phyloP scores from a whole-genome alignment of 2,329 filamentous ascomycete species.

The Pseudogymnoascus sp. region DNA sequence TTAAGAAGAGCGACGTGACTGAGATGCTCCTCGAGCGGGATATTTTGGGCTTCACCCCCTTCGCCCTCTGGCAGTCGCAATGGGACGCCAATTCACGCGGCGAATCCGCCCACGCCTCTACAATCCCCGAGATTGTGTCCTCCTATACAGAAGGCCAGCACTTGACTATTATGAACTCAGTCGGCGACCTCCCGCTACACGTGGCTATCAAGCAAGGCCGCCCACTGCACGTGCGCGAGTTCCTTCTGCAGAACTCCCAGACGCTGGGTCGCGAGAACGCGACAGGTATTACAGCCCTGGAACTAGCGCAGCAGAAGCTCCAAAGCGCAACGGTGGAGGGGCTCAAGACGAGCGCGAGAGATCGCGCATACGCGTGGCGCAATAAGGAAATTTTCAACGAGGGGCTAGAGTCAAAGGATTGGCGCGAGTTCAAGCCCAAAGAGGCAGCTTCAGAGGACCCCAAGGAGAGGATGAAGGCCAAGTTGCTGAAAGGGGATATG shows the following conservation, averaged over 20 bases:
- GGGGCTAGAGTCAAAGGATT: neutral
- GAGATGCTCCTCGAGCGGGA: slow-evolving; percentile 53
- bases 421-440: slow-evolving; percentile 10
- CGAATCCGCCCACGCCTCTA: slow-evolving; percentile 23
- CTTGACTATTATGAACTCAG: slow-evolving; percentile 51
- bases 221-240: neutral
- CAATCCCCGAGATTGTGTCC: slow-evolving; percentile 43
- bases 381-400: neutral
- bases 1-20: slow-evolving; percentile 49
- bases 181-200: slow-evolving; percentile 60
- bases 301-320: slow-evolving; percentile 41
- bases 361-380: neutral
- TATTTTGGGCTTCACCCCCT: slow-evolving; percentile 42
- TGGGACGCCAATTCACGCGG: slow-evolving; percentile 27
- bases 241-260: neutral
- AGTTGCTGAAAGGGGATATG: neutral
- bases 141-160: slow-evolving; percentile 49
- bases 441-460: slow-evolving; percentile 8
- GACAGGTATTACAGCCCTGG: slow-evolving; percentile 64
- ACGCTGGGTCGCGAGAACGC: slow-evolving; percentile 58
- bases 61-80: slow-evolving; percentile 57
- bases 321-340: slow-evolving; percentile 10
- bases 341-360: neutral
- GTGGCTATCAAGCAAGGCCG: slow-evolving; percentile 42
- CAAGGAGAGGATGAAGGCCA: neutral